These are phyloP conservation scores for Botrytis medusae DNA, from an alignment of 2,329 filamentous ascomycete genomes.

Conservation along the genomic window DNA sequence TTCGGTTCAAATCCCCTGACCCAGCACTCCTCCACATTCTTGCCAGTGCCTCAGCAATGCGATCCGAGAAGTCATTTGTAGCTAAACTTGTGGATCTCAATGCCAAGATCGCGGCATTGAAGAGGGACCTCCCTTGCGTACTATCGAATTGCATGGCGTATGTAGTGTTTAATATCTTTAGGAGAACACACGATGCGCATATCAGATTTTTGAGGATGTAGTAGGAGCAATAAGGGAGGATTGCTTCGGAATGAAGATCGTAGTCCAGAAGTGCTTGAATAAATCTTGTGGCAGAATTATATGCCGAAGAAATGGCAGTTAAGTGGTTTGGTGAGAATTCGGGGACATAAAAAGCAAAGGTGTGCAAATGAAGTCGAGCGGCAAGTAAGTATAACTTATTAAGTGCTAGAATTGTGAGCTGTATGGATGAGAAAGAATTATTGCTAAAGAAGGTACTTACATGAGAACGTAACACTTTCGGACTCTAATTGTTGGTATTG, in stretches of 20 bases:
- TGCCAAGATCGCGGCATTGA: constrained; percentile 58
- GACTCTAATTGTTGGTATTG: constrained; percentile 19
- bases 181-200: constrained; percentile 61
- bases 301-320: constrained; percentile 43
- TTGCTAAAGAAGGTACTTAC: not conserved
- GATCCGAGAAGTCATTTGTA: constrained; percentile 62
- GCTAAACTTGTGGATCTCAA: constrained; percentile 60
- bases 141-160: constrained; percentile 57
- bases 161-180: constrained; percentile 66
- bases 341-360: constrained; percentile 32
- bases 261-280: constrained; percentile 28
- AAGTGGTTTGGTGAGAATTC: constrained; percentile 12
- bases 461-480: constrained; percentile 18
- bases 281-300: constrained; percentile 40
- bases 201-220: constrained; percentile 69
- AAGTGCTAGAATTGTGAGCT: constrained; percentile 23
- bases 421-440: not conserved
- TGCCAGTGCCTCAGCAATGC: constrained; percentile 63
- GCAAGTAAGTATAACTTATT: constrained; percentile 29
- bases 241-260: constrained; percentile 38
- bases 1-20: constrained; percentile 21
- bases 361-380: constrained; percentile 27
- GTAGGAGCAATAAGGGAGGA: constrained; percentile 50
- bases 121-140: constrained; percentile 55
- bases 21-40: constrained; percentile 55